Percentiles rank a stretch among this genome's conserved stretches.
These are phyloP conservation scores for Kuraishia molischiana DNA, from an alignment of 805 yeast species.

Conservation along the genomic window DNA sequence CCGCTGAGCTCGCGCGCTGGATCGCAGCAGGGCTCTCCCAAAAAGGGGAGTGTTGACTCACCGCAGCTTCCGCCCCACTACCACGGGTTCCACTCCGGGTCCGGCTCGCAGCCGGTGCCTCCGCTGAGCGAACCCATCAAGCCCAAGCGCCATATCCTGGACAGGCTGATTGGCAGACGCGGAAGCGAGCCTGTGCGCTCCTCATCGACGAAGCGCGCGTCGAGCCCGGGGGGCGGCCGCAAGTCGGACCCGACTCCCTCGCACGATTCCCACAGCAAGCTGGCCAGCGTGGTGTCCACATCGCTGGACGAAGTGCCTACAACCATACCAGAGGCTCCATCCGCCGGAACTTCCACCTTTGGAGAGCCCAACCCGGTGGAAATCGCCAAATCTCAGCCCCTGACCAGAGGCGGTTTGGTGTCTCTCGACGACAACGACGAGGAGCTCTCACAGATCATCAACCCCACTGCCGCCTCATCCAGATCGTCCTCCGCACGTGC, in stretches of 20 bases:
- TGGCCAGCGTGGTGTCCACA: too few relatives aligned
- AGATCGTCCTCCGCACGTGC: constrained; percentile 12
- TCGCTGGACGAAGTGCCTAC: too few relatives aligned
- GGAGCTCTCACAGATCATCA: neutral
- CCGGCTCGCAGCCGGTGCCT: constrained; percentile 5
- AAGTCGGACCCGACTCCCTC: neutral
- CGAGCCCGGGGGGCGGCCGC: neutral
- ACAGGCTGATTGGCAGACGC: constrained; percentile 15
- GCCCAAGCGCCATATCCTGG: constrained; percentile 12
- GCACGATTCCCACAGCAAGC: too few relatives aligned
- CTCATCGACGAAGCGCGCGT: neutral
- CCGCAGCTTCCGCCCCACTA: constrained; percentile 1
- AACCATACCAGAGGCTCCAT: too few relatives aligned
- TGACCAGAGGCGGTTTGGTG: too few relatives aligned
- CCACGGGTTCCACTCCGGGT: constrained; percentile 2
- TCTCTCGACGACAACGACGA: too few relatives aligned
- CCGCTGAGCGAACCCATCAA: constrained; percentile 10
- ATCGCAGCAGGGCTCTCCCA: neutral
- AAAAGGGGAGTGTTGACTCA: too few relatives aligned
- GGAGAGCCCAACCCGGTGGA: constrained; percentile 17
- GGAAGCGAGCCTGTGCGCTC: constrained; percentile 12
- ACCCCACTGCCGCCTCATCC: neutral
- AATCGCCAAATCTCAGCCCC: too few relatives aligned
- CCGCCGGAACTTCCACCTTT: constrained; percentile 10
- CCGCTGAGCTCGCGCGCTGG: neutral